Evolutionary conservation across 2,329 filamentous ascomycete species (phyloP).

Genomic region (Fusarium domesticum): DNA sequence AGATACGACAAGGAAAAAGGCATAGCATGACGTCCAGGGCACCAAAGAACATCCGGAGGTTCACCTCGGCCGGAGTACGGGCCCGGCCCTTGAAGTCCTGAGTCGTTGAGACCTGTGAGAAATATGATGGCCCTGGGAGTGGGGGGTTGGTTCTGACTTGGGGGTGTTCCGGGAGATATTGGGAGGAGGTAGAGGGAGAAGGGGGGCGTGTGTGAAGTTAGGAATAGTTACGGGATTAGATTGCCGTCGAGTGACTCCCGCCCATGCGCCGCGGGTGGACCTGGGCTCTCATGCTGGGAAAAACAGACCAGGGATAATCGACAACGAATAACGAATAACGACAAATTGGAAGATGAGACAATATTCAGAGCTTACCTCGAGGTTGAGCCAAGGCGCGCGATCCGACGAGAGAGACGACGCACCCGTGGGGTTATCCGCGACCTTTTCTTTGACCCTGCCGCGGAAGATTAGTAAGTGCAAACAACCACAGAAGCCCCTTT

Average conservation of each 20-base stretch:
- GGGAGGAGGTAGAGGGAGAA: background rate
- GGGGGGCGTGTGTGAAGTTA: background rate
- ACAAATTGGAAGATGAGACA: slow-evolving; percentile 7
- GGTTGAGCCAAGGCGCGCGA: slow-evolving; percentile 13
- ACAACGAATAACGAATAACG: slow-evolving; percentile 8
- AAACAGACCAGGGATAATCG: background rate
- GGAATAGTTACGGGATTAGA: background rate
- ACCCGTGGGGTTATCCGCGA: slow-evolving; percentile 12
- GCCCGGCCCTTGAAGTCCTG: slow-evolving; percentile 15
- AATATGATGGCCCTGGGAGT: slow-evolving; percentile 13
- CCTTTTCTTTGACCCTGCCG: slow-evolving; percentile 8
- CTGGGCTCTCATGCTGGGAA: background rate
- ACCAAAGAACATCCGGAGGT: slow-evolving; percentile 26
- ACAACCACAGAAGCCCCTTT: background rate
- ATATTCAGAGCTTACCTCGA: slow-evolving; percentile 17
- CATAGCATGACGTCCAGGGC: slow-evolving; percentile 21
- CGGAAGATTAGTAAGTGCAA: slow-evolving; percentile 5
- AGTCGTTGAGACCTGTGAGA: slow-evolving; percentile 9
- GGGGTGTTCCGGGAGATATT: background rate
- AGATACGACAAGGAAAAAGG: slow-evolving; percentile 5
- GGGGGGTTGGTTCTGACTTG: slow-evolving; percentile 3
- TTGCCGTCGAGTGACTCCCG: background rate
- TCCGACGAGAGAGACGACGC: slow-evolving; percentile 16
- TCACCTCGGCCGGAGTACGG: slow-evolving; percentile 24
- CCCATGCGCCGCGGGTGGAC: background rate